Conservation (phyloP, 2,329 filamentous ascomycete species). For the Fusarium ramigenum region DNA sequence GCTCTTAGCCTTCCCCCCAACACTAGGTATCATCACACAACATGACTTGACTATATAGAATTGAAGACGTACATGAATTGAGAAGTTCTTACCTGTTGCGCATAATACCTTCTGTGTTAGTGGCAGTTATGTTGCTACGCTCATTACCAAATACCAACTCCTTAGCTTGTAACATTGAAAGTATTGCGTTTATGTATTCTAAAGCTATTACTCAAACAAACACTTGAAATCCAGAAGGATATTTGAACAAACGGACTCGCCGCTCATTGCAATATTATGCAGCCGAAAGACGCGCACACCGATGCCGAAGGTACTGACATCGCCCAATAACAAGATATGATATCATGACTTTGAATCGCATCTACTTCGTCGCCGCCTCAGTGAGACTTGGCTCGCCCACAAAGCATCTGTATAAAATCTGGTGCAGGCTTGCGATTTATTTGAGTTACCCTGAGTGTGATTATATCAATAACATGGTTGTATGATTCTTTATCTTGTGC, state of each 20-base stretch:
- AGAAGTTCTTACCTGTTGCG: too few species aligned
- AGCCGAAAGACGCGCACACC: neutral
- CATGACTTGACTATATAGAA: neutral
- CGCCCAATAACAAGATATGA: neutral
- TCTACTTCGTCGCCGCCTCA: neutral
- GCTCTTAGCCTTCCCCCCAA: neutral
- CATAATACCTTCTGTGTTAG: neutral
- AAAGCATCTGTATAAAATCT: neutral
- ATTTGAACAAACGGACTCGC: neutral
- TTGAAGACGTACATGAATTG: neutral
- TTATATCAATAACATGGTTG: neutral
- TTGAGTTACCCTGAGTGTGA: neutral
- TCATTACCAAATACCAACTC: neutral
- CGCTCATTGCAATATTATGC: neutral
- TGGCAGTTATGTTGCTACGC: neutral
- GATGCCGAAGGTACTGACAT: neutral
- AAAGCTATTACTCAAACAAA: neutral
- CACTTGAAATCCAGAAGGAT: neutral
- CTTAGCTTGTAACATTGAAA: neutral
- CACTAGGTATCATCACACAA: neutral
- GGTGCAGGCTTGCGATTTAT: neutral
- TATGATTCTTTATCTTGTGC: neutral
- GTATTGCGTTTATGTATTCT: too few species aligned
- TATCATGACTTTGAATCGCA: neutral
- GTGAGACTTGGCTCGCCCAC: neutral